Percentiles rank a stretch among this genome's conserved stretches.
Conservation (phyloP, 225 moss, liverwort and hornwort species). For the Antitrichia curtipendula region DNA sequence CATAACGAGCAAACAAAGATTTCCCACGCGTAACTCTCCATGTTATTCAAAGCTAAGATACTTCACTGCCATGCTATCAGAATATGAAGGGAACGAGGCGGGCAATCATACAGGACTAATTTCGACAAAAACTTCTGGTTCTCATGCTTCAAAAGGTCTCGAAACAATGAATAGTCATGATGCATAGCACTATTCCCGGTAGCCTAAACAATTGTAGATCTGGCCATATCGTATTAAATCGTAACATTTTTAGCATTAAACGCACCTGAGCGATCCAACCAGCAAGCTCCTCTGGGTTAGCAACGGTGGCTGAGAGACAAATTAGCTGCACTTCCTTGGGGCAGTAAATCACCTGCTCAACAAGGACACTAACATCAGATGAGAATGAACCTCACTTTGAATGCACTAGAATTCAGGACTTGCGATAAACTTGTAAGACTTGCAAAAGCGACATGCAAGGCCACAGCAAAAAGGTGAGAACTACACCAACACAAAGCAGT, state of each 20-base stretch:
- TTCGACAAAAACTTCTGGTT: not conserved
- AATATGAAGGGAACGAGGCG: not conserved
- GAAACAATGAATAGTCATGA: not conserved
- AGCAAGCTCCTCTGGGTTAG: conserved; percentile 85
- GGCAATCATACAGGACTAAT: not conserved
- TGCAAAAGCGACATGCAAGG: not conserved
- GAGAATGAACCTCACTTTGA: not conserved
- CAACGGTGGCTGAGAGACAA: conserved; percentile 85
- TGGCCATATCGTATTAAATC: not conserved
- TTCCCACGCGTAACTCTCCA: not conserved
- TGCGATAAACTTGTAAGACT: not conserved
- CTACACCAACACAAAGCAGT: not conserved
- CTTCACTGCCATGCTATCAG: not conserved
- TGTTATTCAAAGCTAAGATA: not conserved
- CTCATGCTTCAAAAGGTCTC: not conserved
- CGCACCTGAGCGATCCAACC: conserved; percentile 86
- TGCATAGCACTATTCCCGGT: not conserved
- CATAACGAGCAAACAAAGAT: not conserved
- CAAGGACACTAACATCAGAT: not conserved
- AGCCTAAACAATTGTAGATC: too few species aligned
- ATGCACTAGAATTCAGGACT: not conserved
- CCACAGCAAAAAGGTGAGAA: not conserved
- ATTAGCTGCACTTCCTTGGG: conserved; percentile 83
- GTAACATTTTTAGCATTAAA: not conserved
- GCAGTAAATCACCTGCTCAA: conserved; percentile 77